Evolutionary conservation across 352 stramenopile genomes (phyloP), one percentile per base, ranked within the genome.

Genomic region (Pythium oligandrum): DNA sequence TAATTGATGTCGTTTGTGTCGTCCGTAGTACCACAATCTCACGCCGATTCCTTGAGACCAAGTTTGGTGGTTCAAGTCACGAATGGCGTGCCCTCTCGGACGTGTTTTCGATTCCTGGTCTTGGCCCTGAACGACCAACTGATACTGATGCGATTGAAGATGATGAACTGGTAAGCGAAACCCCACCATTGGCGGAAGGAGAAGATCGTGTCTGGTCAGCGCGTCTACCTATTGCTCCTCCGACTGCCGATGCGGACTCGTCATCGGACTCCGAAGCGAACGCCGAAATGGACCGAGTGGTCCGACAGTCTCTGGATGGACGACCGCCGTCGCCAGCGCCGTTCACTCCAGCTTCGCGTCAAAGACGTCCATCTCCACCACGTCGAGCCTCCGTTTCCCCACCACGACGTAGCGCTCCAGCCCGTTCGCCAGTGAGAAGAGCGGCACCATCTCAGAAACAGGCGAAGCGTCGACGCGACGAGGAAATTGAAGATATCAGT

Each of bases 141-240:
- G 43, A 48, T 10, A 31, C 6, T 17, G 43, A 52, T 26, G 61
- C 60, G 32, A 68, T 55, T 35, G 57, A 40, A n/a, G 59, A 66
- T 2, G 48, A 61, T 1, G 43, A 48, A 32, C 10, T 48, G 11
- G 61, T 63, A 2, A 39, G 61, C n/a, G 61, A 68, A 51, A 68
- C 60, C n/a, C 60, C 60, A 4, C 60, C 60, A 3, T 40, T 33
- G 1, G 1, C 39, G 0, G 61, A 68, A 1, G 45, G 55, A 2
- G 55, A 63, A 51, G 61, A 68, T 4, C 44, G 61, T 11, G 55
- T 68, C 12, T 68, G 61, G 61, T 68, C 61, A 26, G 61, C 61
- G 5, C 45, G 61, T 11, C 43, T 68, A 33, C 61, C 61, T 6
- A 63, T 68, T 17, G 55, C 60, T 1, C 56, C 60, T 8, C 54